Percentiles rank a stretch among this genome's conserved stretches.
Evolutionary conservation across 371 early-diverging fungal species (phyloP).

Genomic region (Mortierella sp.): DNA sequence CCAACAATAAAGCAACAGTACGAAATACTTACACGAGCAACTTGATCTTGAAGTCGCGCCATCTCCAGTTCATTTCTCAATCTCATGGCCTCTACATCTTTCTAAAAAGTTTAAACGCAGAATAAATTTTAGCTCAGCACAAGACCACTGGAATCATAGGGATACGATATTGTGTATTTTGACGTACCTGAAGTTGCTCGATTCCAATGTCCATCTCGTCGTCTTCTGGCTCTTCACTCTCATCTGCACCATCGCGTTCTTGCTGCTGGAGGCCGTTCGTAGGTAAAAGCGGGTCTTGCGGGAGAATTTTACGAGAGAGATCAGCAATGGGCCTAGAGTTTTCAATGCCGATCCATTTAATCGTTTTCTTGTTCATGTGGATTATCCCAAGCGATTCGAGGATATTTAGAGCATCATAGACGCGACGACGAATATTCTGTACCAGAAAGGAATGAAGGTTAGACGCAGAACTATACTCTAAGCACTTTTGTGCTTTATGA

Average conservation of each 20-base stretch:
- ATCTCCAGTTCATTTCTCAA: conserved; percentile 22
- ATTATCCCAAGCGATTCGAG: conserved; percentile 83
- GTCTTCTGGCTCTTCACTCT: conserved; percentile 56
- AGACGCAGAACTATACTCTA: not conserved
- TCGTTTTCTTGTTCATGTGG: conserved; percentile 74
- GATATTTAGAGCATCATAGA: conserved; percentile 86
- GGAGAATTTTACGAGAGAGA: conserved; percentile 15
- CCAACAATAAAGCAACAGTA: not conserved
- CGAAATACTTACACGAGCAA: conserved; percentile 29
- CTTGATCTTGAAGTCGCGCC: conserved; percentile 40
- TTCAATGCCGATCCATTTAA: conserved; percentile 76
- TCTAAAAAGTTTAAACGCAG: conserved; percentile 10
- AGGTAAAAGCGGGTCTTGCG: not conserved
- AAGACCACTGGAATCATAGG: not conserved
- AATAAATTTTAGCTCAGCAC: not conserved
- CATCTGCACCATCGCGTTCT: conserved; percentile 41
- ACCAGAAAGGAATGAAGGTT: not conserved
- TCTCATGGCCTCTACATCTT: conserved; percentile 39
- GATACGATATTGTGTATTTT: not conserved
- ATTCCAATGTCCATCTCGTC: conserved; percentile 57
- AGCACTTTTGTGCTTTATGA: no score
- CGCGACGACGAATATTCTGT: conserved; percentile 81
- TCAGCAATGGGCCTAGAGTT: conserved; percentile 29
- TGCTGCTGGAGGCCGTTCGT: conserved; percentile 1
- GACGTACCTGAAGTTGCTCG: conserved; percentile 46